Base-by-base conservation (phyloP, 805 yeast species). In the Yamadazyma akitaensis region DNA sequence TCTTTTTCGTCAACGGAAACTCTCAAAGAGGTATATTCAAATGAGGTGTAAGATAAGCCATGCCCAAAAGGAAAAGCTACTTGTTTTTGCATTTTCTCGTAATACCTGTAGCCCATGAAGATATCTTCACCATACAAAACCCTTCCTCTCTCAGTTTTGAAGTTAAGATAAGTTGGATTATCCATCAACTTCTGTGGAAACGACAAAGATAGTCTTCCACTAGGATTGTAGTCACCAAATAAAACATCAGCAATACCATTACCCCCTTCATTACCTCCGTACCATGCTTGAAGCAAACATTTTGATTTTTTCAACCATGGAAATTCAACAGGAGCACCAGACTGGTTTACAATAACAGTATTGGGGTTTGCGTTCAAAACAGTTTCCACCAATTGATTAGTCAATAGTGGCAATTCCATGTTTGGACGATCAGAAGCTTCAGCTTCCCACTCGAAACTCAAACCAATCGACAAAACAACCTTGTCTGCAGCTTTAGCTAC, bases 191-290 rank as follows among this genome's bases (percentile, higher is more conserved):
- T 53, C 30, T 44, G 34, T 17, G 68, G 69, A 39, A 51, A 51
- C 7, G 47, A 25, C 28, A 51, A 43, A 1, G 54, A 40, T 8
- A 51, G 32, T 37, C 60, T 63, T 31, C 68, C 69, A 43, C 62
- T 55, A 16, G 69, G 69, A 48, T 62, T 64, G 25, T 53, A 53
- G 39, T 62, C 68, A 16, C 69, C 69, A 38, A 62, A 63, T 41
- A 64, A 51, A 4, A 64, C 63, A 47, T 64, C 67, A 12, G 67
- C 68, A 43, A 64, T 60, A 28, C 59, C 66, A 47, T 60, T 58
- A 24, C 68, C 68, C 37, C 54, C 50, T 52, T 64, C 70, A 47
- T 60, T 63, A 28, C 70, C 70, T n/a, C 68, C 68, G 46, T 56
- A 64, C 70, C 70, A 64, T 9, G 68, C 68, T 42, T 64, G 70